Evolutionary conservation across 2,329 filamentous ascomycete genomes (phyloP), one percentile per base, ranked within the genome.

Genomic region (Fulvia fulva): DNA sequence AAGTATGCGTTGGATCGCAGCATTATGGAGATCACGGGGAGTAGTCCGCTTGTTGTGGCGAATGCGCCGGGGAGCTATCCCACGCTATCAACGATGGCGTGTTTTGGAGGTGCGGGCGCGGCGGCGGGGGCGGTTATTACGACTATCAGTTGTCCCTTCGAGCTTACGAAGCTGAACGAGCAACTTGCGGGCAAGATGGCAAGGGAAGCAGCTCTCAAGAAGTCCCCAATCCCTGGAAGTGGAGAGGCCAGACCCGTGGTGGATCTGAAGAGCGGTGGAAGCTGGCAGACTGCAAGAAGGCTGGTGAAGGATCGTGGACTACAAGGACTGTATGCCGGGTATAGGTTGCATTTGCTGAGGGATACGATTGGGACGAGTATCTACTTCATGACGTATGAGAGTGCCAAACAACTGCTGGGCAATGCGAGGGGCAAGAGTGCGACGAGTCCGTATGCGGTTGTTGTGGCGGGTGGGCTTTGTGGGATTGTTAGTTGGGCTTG

Each of bases 361-460:
- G 90, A 95, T 74, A 92, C 89, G 0, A 79, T 94, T 60, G 90
- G 90, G 55, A 95, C 90, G 1, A 84, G 85, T 28, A 90, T 93
- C 58, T 95, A 95, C 73, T 95, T 95, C 70, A 90, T 89, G 77
- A 92, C 90, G 28, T 95, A 95, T 72, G 90, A 95, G 74, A 91
- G 88, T 71, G 85, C 86, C 66, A 95, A 95, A 71, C 90, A 94
- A 72, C 76, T 93, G 23, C 82, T 91, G 63, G 89, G 87, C 21
- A 90, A 89, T 16, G 85, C 89, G 63, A 84, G 88, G 50, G 87
- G 88, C 63, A 82, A 82, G 60, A 86, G 87, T 7, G 85, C 89
- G n/a, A 90, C 88, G 51, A 89, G 88, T 68, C 89, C 89, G n/a
- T 73, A 90, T 55, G 87, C 90, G 16, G 89, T 94, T 30, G 83